Conservation (phyloP, 2,329 filamentous ascomycete genomes). For the Sporothrix luriei region DNA sequence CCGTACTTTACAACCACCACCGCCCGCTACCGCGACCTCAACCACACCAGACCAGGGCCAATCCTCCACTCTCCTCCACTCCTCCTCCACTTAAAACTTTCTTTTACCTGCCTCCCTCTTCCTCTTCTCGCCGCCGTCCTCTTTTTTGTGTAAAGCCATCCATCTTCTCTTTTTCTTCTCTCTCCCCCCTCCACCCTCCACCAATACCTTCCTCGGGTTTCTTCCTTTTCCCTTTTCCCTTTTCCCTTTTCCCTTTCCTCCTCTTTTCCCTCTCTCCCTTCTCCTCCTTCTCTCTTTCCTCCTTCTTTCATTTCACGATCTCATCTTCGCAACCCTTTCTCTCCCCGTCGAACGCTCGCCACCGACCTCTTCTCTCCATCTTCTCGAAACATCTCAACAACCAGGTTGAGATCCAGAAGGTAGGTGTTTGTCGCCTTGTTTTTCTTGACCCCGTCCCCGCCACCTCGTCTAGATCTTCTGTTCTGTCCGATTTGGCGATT, state of each 20-base stretch:
- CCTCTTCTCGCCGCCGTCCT: constrained; percentile 31
- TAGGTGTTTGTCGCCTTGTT: constrained; percentile 38
- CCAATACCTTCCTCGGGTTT: constrained; percentile 34
- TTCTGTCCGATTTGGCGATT: constrained; percentile 4
- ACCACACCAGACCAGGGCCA: constrained; percentile 26
- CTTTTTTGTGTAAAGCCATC: constrained; percentile 31
- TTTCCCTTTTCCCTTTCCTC: constrained; percentile 31
- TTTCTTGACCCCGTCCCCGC: constrained; percentile 34
- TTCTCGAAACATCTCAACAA: constrained; percentile 37
- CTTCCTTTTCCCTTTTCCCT: constrained; percentile 35
- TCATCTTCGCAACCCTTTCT: constrained; percentile 27
- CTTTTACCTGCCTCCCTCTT: constrained; percentile 36
- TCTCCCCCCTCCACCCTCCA: constrained; percentile 32
- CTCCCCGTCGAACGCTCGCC: constrained; percentile 39
- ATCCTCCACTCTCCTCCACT: constrained; percentile 30
- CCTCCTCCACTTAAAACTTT: constrained; percentile 34
- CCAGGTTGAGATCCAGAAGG: constrained; percentile 10
- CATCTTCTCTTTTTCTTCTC: constrained; percentile 32
- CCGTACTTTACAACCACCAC: constrained; percentile 32
- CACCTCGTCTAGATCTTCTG: constrained; percentile 19
- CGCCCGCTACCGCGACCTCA: constrained; percentile 29
- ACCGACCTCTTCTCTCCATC: constrained; percentile 39
- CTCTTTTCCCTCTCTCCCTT: constrained; percentile 32
- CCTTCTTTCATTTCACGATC: constrained; percentile 36
- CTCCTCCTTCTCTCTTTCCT: constrained; percentile 35